phyloP scores from a whole-genome alignment of 2,329 filamentous ascomycete species.

The Gliomastix tumulicola region DNA sequence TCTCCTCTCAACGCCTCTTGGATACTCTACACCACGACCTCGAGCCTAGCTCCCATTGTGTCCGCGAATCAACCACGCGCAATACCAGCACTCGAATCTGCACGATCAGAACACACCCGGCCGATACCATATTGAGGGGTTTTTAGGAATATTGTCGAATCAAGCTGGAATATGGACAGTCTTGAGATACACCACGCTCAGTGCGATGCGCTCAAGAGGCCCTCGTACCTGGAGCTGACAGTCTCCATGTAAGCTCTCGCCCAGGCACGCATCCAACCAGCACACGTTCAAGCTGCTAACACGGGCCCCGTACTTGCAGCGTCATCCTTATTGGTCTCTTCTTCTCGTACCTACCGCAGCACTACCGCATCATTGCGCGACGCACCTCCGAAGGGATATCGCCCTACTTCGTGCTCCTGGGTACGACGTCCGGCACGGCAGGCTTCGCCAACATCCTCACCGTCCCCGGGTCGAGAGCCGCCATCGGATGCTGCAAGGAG shows the following conservation, averaged over 20 bases:
- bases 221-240: constrained; percentile 47
- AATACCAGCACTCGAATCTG: too few relatives aligned
- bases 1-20: too few relatives aligned
- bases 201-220: constrained; percentile 45
- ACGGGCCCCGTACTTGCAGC: too few relatives aligned
- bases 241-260: constrained; percentile 43
- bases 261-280: constrained; percentile 4
- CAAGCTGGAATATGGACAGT: constrained; percentile 3
- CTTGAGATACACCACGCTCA: constrained; percentile 6
- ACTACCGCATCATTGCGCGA: constrained; percentile 80
- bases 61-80: too few relatives aligned
- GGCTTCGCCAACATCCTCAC: constrained; percentile 90
- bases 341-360: constrained; percentile 90
- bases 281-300: too few relatives aligned
- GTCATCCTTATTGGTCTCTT: constrained; percentile 83
- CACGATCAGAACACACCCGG: too few relatives aligned
- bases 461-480: constrained; percentile 72
- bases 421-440: constrained; percentile 80
- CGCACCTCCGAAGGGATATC: constrained; percentile 90
- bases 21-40: too few relatives aligned
- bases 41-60: too few relatives aligned
- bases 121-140: too few relatives aligned
- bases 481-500: constrained; percentile 80
- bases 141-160: too few relatives aligned
- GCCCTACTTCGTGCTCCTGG: constrained; percentile 91